phyloP scores from a whole-genome alignment of 176 grass and related monocot genomes.

The Areca catechu region DNA sequence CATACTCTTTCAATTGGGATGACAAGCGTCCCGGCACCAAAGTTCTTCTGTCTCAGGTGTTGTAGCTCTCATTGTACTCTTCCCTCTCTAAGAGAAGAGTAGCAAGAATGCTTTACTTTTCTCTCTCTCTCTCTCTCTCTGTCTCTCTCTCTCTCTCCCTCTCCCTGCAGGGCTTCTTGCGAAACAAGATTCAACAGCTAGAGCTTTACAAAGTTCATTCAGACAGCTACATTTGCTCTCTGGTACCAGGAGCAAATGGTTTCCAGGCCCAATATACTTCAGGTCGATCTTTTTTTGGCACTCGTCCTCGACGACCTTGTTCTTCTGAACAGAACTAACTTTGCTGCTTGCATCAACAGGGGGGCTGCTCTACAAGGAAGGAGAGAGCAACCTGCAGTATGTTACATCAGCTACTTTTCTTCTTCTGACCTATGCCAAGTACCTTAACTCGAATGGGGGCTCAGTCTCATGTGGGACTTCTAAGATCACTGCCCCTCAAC shows the following conservation, averaged over 20 bases:
- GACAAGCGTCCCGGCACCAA: slow-evolving; percentile 63
- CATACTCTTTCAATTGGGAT: slow-evolving; percentile 80
- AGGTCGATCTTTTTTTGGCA: slow-evolving; percentile 13
- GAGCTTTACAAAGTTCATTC: slow-evolving; percentile 68
- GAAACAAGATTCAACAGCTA: slow-evolving; percentile 20
- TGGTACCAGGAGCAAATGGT: slow-evolving; percentile 34
- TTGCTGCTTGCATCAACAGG: slow-evolving; percentile 6
- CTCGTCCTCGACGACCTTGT: neutral
- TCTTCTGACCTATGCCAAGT: slow-evolving; percentile 63
- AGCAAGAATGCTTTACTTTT: neutral
- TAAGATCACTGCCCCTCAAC: slow-evolving; percentile 23
- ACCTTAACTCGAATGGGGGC: slow-evolving; percentile 26
- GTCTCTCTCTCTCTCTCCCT: neutral
- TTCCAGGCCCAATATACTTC: slow-evolving; percentile 67
- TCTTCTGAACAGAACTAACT: neutral
- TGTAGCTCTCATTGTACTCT: neutral
- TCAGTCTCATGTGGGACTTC: slow-evolving; percentile 20
- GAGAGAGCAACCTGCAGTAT: slow-evolving; percentile 82
- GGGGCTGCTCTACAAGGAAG: slow-evolving; percentile 49
- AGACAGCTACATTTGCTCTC: slow-evolving; percentile 60
- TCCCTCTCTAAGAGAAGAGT: neutral
- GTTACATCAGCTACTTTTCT: slow-evolving; percentile 74
- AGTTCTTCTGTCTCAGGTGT: slow-evolving; percentile 58
- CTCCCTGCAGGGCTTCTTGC: slow-evolving; percentile 36
- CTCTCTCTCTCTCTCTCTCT: neutral